Percentiles rank a stretch among this genome's conserved stretches.
These are phyloP conservation scores for Euphrasia confusa DNA, from an alignment of 257 asterid genomes.

Conservation along the genomic window DNA sequence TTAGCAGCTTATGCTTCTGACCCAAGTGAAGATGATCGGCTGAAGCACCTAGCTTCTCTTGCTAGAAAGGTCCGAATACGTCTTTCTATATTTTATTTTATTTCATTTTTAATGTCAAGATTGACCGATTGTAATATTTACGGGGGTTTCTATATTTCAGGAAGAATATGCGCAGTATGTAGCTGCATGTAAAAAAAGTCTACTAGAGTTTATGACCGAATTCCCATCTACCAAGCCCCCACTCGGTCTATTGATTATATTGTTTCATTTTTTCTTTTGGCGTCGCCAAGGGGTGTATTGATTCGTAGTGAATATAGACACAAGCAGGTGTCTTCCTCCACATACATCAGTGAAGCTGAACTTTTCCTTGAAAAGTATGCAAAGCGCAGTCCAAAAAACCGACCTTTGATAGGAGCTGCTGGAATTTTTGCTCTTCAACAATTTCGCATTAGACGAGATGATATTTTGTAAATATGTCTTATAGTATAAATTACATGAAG, in stretches of 20 bases:
- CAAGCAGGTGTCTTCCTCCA: too few species aligned
- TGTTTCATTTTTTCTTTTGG: too few species aligned
- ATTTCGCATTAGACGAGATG: too few species aligned
- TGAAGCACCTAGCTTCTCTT: conserved; percentile 84
- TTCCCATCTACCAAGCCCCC: conserved; percentile 93
- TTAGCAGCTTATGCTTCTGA: conserved; percentile 83
- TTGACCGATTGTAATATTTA: conserved; percentile 23
- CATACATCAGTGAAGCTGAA: too few species aligned
- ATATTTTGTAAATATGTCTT: too few species aligned
- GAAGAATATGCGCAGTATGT: conserved; percentile 85
- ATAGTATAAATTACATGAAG: too few species aligned
- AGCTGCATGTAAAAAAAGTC: conserved; percentile 75
- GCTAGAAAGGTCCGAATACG: conserved; percentile 71
- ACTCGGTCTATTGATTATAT: conserved; percentile 32
- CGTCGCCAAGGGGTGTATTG: too few species aligned
- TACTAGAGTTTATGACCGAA: conserved; percentile 89
- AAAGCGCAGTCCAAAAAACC: too few species aligned
- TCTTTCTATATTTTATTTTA: not conserved
- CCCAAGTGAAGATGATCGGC: conserved; percentile 73
- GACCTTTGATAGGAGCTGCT: too few species aligned
- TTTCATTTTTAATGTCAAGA: not conserved
- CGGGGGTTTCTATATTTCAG: conserved; percentile 34
- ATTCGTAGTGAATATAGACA: too few species aligned
- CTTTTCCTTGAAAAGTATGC: too few species aligned
- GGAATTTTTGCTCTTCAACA: too few species aligned